Evolutionary conservation across 345 rosid species (phyloP).

Genomic region (Eutrema yunnanense): DNA sequence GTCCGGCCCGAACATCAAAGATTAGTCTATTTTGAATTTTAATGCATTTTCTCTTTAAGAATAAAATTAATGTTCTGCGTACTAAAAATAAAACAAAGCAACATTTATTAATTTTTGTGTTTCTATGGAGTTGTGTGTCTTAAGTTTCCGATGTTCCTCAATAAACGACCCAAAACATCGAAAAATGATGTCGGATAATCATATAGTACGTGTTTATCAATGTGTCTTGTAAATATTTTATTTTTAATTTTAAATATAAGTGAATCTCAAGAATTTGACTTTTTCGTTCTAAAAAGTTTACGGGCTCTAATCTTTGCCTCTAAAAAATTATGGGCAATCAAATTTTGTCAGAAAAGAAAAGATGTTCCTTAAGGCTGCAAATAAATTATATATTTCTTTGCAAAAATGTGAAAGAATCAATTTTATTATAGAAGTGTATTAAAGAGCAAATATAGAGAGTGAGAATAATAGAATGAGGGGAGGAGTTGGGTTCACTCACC

Average conservation of each 20-base stretch:
- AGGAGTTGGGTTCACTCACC: neutral
- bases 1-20: neutral
- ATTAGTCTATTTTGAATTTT: neutral
- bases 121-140: neutral
- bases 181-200: constrained; percentile 2
- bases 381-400: too few species aligned
- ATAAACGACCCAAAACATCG: constrained; percentile 9
- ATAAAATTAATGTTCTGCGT: neutral
- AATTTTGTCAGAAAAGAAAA: too few species aligned
- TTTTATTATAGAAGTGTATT: too few species aligned
- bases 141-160: neutral
- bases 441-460: neutral
- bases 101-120: neutral
- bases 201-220: neutral
- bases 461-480: constrained; percentile 3
- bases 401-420: too few species aligned
- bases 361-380: too few species aligned
- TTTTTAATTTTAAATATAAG: neutral
- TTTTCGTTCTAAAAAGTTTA: neutral
- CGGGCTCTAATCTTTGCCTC: neutral
- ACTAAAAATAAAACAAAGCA: neutral
- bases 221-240: neutral
- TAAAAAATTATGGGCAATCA: neutral
- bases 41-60: neutral
- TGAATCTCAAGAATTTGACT: neutral